A percentile compares a stretch with the other conserved stretches of the same genome.
These are phyloP conservation scores for Linnemannia zychae DNA, from an alignment of 192 early-diverging fungal genomes.

Conservation along the genomic window DNA sequence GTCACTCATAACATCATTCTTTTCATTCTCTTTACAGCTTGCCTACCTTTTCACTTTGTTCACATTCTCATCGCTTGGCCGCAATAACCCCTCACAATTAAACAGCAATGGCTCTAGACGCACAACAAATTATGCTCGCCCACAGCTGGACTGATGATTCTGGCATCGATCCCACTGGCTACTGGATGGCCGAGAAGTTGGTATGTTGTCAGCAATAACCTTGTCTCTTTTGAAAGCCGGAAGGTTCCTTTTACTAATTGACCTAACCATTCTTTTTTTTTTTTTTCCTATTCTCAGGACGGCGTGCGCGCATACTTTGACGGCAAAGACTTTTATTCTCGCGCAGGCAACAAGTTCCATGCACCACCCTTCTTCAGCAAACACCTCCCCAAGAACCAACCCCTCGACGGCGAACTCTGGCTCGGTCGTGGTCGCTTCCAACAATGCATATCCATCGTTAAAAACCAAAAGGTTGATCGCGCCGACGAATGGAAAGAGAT, in stretches of 20 bases:
- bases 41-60: neutral
- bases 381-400: conserved; percentile 65
- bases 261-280: neutral
- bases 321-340: conserved; percentile 63
- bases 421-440: conserved; percentile 74
- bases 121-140: conserved; percentile 57
- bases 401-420: conserved; percentile 82
- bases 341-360: conserved; percentile 70
- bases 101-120: conserved; percentile 38
- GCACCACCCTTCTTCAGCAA: conserved; percentile 65
- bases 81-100: neutral
- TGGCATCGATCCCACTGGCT: conserved; percentile 72
- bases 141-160: conserved; percentile 56
- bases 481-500: conserved; percentile 65
- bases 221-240: neutral
- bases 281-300: conserved; percentile 50
- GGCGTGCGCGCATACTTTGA: conserved; percentile 78
- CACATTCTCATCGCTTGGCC: neutral
- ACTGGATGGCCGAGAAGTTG: conserved; percentile 81
- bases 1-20: neutral
- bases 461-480: conserved; percentile 52
- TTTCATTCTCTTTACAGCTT: neutral
- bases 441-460: conserved; percentile 75
- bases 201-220: conserved; percentile 13
- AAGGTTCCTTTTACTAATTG: neutral